Evolutionary conservation across 441 rosid genomes (phyloP), one percentile per base, ranked within the genome.

Genomic region (Metrosideros polymorpha): DNA sequence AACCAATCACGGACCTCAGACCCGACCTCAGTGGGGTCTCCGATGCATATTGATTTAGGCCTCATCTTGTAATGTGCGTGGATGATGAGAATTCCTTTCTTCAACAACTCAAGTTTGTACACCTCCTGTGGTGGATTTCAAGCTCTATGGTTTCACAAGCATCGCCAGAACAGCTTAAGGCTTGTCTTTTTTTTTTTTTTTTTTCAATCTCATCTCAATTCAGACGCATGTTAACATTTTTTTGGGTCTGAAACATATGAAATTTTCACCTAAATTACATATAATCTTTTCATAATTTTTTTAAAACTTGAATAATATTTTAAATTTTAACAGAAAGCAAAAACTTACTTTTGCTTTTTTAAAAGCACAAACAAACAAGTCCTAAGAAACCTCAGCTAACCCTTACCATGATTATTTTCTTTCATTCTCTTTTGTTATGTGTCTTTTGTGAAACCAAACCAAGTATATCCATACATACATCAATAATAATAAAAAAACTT

Each of bases 111-210:
- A 18, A 66, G 7, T 32, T 32, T 5, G 27, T 35, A 27, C 43
- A 2, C 25, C 77, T 32, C 14, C 14, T 9, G 2, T 0, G 27
- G 0, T 0, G 4, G 45, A 32, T 66, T 9, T 66, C 0, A 2
- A 18, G 77, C 4, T 66, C 45, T 1, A 18, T 6, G 6, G 45
- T 66, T 32, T 0, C 43, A 2, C 6, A 63, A 8, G 43, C 63
- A 56, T 56, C 3, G 7, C 17, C 6, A 56, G 27, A 63, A 32
- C 25, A 18, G 12, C 25, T 63, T 8, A 5, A 32, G 13, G 13
- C 3, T 32, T 63, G 10, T 17, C 32, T 63, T 17, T 4, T 63
- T 32, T 63, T 29, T 29, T 59, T 29, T 29, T 9, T 47, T 47
- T 50, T 29, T 59, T 29, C 15, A 13, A 29, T 59, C 71, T 6